Conservation (phyloP, 768 basidiomycete species). For the Filobasidium floriforme region DNA sequence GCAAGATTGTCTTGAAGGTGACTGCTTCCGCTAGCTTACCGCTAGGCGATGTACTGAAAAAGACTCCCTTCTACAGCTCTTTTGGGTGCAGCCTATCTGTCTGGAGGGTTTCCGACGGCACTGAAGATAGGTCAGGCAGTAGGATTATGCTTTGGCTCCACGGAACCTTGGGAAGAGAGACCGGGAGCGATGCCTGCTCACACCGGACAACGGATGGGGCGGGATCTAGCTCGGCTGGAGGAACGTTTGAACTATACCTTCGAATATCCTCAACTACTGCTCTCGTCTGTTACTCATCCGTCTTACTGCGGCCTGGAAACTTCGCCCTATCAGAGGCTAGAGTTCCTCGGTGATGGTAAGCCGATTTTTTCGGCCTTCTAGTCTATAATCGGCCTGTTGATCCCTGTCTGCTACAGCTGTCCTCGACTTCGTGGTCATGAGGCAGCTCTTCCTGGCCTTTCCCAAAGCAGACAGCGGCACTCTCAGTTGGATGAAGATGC, state of each 20-base stretch:
- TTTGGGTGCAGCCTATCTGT: slow-evolving; percentile 65
- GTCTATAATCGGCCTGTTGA: too few species aligned
- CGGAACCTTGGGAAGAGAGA: slow-evolving; percentile 56
- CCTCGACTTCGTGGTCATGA: slow-evolving; percentile 48
- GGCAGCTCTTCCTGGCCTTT: slow-evolving; percentile 59
- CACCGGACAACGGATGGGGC: slow-evolving; percentile 24
- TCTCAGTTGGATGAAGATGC: slow-evolving; percentile 62
- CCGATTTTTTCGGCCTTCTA: slow-evolving; percentile 13
- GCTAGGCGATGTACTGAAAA: too few species aligned
- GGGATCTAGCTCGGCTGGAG: slow-evolving; percentile 48
- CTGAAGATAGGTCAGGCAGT: slow-evolving; percentile 59
- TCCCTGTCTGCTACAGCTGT: slow-evolving; percentile 51
- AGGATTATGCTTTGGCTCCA: slow-evolving; percentile 66
- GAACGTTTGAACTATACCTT: slow-evolving; percentile 64
- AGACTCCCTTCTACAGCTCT: too few species aligned
- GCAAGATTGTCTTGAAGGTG: slow-evolving; percentile 23
- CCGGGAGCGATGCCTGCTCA: slow-evolving; percentile 57
- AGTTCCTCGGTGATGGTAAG: slow-evolving; percentile 84
- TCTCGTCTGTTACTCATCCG: slow-evolving; percentile 80
- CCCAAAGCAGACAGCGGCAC: slow-evolving; percentile 67
- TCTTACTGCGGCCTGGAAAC: slow-evolving; percentile 55
- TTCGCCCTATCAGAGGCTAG: slow-evolving; percentile 73
- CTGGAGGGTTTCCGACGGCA: slow-evolving; percentile 65
- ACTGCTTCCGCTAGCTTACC: background rate
- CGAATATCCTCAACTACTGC: slow-evolving; percentile 55